A percentile compares a stretch with the other conserved stretches of the same genome.
Conservation (phyloP, 2,329 filamentous ascomycete species). For the Seiridium unicorne region DNA sequence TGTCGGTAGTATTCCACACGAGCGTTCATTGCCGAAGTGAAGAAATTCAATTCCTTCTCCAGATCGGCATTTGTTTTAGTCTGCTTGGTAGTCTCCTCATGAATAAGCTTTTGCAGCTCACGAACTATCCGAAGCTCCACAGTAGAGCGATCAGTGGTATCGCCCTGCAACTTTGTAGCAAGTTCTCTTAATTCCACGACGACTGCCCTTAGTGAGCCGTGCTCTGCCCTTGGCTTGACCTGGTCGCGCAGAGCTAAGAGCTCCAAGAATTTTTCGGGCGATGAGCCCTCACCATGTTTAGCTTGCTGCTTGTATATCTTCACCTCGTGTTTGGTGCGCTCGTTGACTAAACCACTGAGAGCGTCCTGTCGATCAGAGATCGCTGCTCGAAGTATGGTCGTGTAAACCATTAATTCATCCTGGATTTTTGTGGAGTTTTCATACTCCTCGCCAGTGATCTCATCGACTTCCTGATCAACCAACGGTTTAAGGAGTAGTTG, state of each 20-base stretch:
- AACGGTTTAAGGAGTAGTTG: constrained; percentile 71
- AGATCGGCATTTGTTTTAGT: constrained; percentile 45
- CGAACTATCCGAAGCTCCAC: constrained; percentile 66
- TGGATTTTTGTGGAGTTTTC: constrained; percentile 83
- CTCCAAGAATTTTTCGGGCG: constrained; percentile 60
- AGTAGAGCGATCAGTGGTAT: constrained; percentile 51
- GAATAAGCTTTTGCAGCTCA: constrained; percentile 59
- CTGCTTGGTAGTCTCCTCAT: constrained; percentile 51
- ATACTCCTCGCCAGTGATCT: constrained; percentile 86
- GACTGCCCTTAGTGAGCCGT: constrained; percentile 68
- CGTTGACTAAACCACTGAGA: constrained; percentile 75
- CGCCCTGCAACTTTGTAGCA: constrained; percentile 56
- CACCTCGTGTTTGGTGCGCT: constrained; percentile 72
- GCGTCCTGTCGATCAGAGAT: constrained; percentile 77
- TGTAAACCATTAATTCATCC: constrained; percentile 85
- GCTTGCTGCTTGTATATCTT: constrained; percentile 61
- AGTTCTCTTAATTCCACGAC: constrained; percentile 69
- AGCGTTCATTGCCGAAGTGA: constrained; percentile 77
- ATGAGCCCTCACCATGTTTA: constrained; percentile 63
- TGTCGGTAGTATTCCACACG: constrained; percentile 89
- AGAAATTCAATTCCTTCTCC: constrained; percentile 72
- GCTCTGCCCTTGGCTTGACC: constrained; percentile 45
- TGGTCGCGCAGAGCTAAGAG: constrained; percentile 46
- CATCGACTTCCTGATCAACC: constrained; percentile 75
- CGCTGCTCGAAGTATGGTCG: constrained; percentile 71